Evolutionary conservation across 31 red algal species (phyloP), one percentile per base, ranked within the genome.

Genomic region (Porphyra umbilicalis): DNA sequence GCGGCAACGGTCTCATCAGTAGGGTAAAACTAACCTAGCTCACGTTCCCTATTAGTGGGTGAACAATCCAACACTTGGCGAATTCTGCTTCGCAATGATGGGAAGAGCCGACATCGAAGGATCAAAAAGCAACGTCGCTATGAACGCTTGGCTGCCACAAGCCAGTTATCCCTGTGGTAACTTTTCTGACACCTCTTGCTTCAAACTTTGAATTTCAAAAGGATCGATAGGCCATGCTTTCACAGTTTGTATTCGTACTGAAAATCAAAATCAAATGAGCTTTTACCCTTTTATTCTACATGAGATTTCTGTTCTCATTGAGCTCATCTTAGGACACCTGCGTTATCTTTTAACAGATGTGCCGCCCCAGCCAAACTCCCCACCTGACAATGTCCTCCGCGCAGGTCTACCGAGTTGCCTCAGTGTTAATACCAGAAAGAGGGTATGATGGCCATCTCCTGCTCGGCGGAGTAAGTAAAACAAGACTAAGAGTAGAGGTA

Each of bases 151-250:
- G 83, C 87, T 85, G 86, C 85, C 90, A 42, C 29, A 44, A 67
- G 79, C 75, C 32, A 83, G 35, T 39, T 83, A 87, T 77, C 74
- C 38, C 6, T 79, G 81, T 83, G 81, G 37, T 42, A 86, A 83
- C 46, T 75, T 79, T 83, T 83, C 81, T 83, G 81, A 83, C 74
- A 83, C 32, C 77, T 83, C 81, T 83, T 67, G 77, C 79, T 90
- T 76, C 80, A 90, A n/a, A 90, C 84, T 88, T 29, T 81, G 85
- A 86, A 92, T 15, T 6, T 75, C 38, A 39, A 93, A 93, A 91
- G 90, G 90, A 93, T 93, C 86, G 81, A 85, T 93, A 93, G 87
- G 90, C 90, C 90, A 92, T 84, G 90, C 90, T 93, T 93, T 93
- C 84, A 89, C 89, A 81, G 75, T 91, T 92, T 90, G 39, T 10